Conservation (phyloP, 805 yeast species). For the Brettanomyces custersianus region DNA sequence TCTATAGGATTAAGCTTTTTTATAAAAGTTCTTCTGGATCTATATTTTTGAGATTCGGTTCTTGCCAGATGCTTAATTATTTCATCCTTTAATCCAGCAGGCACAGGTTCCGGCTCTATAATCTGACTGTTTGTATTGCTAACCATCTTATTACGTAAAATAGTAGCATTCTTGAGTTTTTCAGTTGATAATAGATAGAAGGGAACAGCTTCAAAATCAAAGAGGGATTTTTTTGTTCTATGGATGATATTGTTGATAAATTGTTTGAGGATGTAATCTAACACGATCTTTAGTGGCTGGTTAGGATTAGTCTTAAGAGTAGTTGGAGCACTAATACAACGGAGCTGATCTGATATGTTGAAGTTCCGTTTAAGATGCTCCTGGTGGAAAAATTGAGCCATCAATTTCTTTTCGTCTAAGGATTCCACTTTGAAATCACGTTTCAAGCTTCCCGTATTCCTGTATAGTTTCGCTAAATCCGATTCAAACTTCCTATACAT, state of each 20-base stretch:
- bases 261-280: constrained; percentile 33
- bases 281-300: constrained; percentile 16
- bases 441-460: constrained; percentile 7
- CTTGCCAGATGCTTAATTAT: constrained; percentile 8
- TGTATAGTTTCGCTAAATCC: constrained; percentile 23
- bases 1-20: constrained; percentile 19
- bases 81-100: constrained; percentile 14
- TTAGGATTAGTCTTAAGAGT: constrained; percentile 15
- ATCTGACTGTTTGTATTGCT: constrained; percentile 5
- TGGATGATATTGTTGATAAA: constrained; percentile 47
- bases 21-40: constrained; percentile 11
- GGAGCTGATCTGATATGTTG: constrained; percentile 24
- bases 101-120: constrained; percentile 23
- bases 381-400: constrained; percentile 19
- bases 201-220: constrained; percentile 35
- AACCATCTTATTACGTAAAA: constrained; percentile 8
- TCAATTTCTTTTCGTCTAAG: constrained; percentile 16
- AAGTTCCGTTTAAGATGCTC: constrained; percentile 16
- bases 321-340: constrained; percentile 29
- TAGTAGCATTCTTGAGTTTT: constrained; percentile 5
- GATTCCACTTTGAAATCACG: constrained; percentile 21
- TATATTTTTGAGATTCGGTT: constrained; percentile 9
- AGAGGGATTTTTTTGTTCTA: constrained; percentile 43
- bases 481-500: constrained; percentile 41
- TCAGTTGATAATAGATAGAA: constrained; percentile 20